Conservation (phyloP, 495 filamentous ascomycete genomes). For the Trichoderma orchidacearum region DNA sequence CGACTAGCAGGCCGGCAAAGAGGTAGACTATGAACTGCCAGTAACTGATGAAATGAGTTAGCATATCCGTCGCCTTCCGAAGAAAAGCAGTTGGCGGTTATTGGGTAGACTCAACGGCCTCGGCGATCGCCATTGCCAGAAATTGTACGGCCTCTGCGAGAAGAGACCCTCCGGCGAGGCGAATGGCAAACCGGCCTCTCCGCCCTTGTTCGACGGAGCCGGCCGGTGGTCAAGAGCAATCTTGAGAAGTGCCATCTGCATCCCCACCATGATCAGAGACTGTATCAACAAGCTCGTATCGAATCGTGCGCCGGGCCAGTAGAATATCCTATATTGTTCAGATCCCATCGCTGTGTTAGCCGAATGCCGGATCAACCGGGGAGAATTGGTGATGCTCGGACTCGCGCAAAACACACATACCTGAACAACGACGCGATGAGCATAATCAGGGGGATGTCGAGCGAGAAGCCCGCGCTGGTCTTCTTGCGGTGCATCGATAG, state of each 20-base stretch:
- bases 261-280: constrained; percentile 70
- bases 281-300: constrained; percentile 70
- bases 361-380: not conserved
- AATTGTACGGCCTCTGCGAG: constrained; percentile 60
- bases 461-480: constrained; percentile 73
- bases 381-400: not conserved
- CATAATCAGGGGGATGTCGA: constrained; percentile 95
- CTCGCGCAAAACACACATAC: constrained; percentile 28
- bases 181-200: constrained; percentile 40
- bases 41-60: constrained; percentile 41
- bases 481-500: constrained; percentile 69
- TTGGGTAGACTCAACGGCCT: constrained; percentile 42
- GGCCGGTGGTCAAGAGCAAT: constrained; percentile 83
- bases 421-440: constrained; percentile 85
- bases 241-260: constrained; percentile 76
- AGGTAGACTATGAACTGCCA: constrained; percentile 77
- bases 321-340: constrained; percentile 55
- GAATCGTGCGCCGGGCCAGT: constrained; percentile 83
- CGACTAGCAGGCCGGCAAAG: constrained; percentile 43
- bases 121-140: constrained; percentile 84
- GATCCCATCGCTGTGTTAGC: not conserved
- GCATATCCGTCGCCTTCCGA: not conserved
- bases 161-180: constrained; percentile 38
- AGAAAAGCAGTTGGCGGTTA: too few relatives aligned
- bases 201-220: constrained; percentile 39